phyloP scores from a whole-genome alignment of 1,139 yeast species.

The Suhomyces bribrorum region DNA sequence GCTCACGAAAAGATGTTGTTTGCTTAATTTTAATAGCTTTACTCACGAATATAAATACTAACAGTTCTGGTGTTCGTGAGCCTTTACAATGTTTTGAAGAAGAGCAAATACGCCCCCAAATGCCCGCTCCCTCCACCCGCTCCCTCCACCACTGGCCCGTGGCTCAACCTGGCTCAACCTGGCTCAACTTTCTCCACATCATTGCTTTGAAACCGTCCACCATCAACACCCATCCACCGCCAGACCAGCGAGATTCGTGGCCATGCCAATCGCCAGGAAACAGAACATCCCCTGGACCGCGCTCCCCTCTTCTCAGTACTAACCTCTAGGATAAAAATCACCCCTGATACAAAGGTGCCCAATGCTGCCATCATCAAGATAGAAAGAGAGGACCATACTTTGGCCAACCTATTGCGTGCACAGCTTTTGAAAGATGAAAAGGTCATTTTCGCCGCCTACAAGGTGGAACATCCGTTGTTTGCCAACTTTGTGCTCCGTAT shows the following conservation, averaged over 20 bases:
- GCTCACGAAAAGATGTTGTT: constrained; percentile 10
- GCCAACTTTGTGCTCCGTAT: constrained; percentile 92
- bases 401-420: constrained; percentile 85
- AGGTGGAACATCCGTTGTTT: constrained; percentile 95
- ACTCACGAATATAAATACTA: too few species aligned
- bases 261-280: too few species aligned
- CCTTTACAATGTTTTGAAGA: too few species aligned
- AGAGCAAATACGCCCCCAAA: too few species aligned
- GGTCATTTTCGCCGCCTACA: constrained; percentile 94
- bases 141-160: not conserved
- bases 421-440: constrained; percentile 83
- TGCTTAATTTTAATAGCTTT: constrained; percentile 1
- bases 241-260: too few species aligned
- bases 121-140: not conserved
- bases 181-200: too few species aligned
- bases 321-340: constrained; percentile 63
- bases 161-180: too few species aligned
- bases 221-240: too few species aligned
- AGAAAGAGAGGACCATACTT: constrained; percentile 96
- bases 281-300: not conserved
- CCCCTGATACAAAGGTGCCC: constrained; percentile 94
- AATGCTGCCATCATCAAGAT: constrained; percentile 91
- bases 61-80: too few species aligned
- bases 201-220: too few species aligned
- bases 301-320: constrained; percentile 13